Evolutionary conservation across 345 rosid genomes (phyloP).

Genomic region (Populus nigra): DNA sequence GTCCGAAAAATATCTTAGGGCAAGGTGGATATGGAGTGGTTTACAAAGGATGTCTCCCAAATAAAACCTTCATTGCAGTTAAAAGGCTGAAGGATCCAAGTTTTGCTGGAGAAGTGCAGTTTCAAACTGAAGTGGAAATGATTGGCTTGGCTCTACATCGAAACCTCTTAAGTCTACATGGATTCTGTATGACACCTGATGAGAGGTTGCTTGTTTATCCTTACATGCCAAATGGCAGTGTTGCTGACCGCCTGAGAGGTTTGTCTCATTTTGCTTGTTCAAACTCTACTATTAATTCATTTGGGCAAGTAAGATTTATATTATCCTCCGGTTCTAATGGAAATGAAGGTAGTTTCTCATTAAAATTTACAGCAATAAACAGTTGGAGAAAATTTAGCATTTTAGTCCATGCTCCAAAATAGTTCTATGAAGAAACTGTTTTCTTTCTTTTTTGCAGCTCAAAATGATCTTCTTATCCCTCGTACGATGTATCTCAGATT

Average conservation of each 20-base stretch:
- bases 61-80: conserved; percentile 72
- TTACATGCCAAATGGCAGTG: conserved; percentile 94
- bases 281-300: background rate
- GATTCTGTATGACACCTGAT: conserved; percentile 79
- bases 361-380: background rate
- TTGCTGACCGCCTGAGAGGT: conserved; percentile 92
- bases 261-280: conserved; percentile 12
- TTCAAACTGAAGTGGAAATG: conserved; percentile 97
- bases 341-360: background rate
- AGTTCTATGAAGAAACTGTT: background rate
- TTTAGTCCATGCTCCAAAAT: background rate
- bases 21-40: conserved; percentile 98
- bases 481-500: background rate
- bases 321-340: background rate
- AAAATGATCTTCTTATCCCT: background rate
- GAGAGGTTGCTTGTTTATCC: conserved; percentile 96
- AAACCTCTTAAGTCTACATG: conserved; percentile 78
- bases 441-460: background rate
- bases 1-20: conserved; percentile 72
- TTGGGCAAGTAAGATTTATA: background rate
- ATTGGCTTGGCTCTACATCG: conserved; percentile 93
- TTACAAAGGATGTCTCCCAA: conserved; percentile 80
- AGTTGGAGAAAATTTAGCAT: background rate
- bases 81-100: conserved; percentile 92
- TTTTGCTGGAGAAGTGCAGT: conserved; percentile 86